phyloP scores from a whole-genome alignment of 495 filamentous ascomycete genomes.

The Hypoxylon cercidicola region DNA sequence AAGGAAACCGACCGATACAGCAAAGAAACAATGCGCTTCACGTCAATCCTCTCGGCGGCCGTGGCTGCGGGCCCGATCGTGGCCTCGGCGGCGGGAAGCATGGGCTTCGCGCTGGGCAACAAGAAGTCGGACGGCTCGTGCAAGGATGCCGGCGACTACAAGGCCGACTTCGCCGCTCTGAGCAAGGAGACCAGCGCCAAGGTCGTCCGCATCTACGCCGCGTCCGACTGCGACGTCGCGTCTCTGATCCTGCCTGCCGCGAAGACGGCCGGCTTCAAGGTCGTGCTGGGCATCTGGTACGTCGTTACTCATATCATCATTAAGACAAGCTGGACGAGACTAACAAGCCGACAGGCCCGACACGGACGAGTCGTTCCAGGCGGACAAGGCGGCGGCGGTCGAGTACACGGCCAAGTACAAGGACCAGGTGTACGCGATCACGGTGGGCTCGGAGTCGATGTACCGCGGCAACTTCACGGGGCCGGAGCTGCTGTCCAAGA shows the following conservation, averaged over 20 bases:
- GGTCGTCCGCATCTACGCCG: slow-evolving; percentile 77
- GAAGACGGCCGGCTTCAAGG: slow-evolving; percentile 74
- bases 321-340: slow-evolving; percentile 20
- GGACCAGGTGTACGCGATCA: slow-evolving; percentile 75
- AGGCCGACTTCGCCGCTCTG: slow-evolving; percentile 72
- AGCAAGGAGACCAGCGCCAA: slow-evolving; percentile 48
- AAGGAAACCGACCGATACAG: slow-evolving; percentile 5
- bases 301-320: slow-evolving; percentile 23
- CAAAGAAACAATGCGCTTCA: slow-evolving; percentile 41
- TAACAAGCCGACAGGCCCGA: slow-evolving; percentile 66
- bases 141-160: slow-evolving; percentile 72
- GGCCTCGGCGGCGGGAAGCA: slow-evolving; percentile 52
- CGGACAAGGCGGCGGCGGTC: slow-evolving; percentile 68
- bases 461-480: slow-evolving; percentile 80
- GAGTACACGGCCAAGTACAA: slow-evolving; percentile 60
- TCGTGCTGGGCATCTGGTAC: slow-evolving; percentile 82
- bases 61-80: slow-evolving; percentile 54
- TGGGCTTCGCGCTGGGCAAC: slow-evolving; percentile 67
- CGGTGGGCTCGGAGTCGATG: slow-evolving; percentile 80
- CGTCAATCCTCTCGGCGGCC: slow-evolving; percentile 47
- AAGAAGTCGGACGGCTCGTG: slow-evolving; percentile 66
- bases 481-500: slow-evolving; percentile 67
- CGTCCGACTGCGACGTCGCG: slow-evolving; percentile 73
- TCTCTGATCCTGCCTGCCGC: slow-evolving; percentile 77
- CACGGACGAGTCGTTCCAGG: slow-evolving; percentile 69